These are phyloP conservation scores for Debaryomyces psychrophilus DNA, from an alignment of 1,139 yeast species.

Conservation along the genomic window DNA sequence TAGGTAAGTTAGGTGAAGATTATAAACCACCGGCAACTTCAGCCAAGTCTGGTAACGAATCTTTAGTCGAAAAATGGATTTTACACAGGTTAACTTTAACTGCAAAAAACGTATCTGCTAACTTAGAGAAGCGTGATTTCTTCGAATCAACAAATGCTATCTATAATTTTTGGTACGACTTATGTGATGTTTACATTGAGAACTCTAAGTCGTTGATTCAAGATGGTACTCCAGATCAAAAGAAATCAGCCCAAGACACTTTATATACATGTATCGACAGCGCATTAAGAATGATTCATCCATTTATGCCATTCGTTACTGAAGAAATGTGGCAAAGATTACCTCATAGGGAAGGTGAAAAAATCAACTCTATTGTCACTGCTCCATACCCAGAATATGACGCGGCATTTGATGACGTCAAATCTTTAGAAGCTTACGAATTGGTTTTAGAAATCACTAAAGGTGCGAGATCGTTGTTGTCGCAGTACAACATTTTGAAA, in stretches of 20 bases:
- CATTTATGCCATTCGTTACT: conserved; percentile 96
- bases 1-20: conserved; percentile 89
- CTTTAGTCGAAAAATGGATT: conserved; percentile 96
- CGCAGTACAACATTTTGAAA: conserved; percentile 87
- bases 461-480: conserved; percentile 87
- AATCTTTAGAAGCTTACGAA: conserved; percentile 75
- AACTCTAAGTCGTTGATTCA: conserved; percentile 90
- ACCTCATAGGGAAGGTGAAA: conserved; percentile 81
- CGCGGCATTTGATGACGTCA: conserved; percentile 60
- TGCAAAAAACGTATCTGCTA: conserved; percentile 62
- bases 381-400: conserved; percentile 78
- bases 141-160: conserved; percentile 83
- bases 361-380: conserved; percentile 69
- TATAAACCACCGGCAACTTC: conserved; percentile 74
- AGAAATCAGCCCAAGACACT: conserved; percentile 90
- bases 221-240: conserved; percentile 85
- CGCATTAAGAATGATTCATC: conserved; percentile 90
- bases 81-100: conserved; percentile 80
- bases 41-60: conserved; percentile 74
- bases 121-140: conserved; percentile 85
- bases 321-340: conserved; percentile 99
- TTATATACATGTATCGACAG: conserved; percentile 90
- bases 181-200: conserved; percentile 97
- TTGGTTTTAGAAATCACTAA: conserved; percentile 84
- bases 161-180: conserved; percentile 94